These are phyloP conservation scores for Zygosaccharomyces sapae DNA, from an alignment of 1,139 yeast species.

Conservation along the genomic window DNA sequence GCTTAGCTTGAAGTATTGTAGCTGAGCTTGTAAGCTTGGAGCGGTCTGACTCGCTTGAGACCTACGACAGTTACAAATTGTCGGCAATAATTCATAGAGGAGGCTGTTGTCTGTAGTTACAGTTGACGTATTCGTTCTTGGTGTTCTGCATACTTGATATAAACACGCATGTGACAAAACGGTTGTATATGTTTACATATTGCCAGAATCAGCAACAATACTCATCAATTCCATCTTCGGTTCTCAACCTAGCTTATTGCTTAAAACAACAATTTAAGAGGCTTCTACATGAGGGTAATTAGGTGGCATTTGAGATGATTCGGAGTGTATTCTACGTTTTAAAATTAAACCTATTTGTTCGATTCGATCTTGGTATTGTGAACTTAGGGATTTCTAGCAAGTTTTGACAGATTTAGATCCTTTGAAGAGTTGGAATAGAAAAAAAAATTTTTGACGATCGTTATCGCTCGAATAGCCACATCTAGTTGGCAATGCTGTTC, in stretches of 20 bases:
- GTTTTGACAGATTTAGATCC: neutral
- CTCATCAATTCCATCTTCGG: constrained; percentile 2
- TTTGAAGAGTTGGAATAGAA: neutral
- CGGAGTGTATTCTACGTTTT: neutral
- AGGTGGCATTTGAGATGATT: neutral
- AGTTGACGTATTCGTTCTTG: neutral
- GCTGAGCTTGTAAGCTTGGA: neutral
- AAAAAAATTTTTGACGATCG: neutral
- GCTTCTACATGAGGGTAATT: neutral
- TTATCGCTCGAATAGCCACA: neutral
- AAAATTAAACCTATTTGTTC: neutral
- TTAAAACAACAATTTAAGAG: neutral
- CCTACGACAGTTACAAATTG: neutral
- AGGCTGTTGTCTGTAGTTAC: neutral
- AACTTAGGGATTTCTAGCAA: neutral
- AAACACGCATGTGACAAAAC: neutral
- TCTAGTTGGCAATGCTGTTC: constrained; percentile 3
- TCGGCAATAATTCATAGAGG: neutral
- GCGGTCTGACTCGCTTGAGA: neutral
- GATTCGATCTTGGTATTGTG: neutral
- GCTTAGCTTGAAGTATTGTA: neutral
- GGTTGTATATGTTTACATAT: constrained; percentile 2
- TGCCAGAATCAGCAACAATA: constrained; percentile 3
- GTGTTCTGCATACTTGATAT: neutral
- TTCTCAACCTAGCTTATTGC: neutral